phyloP scores from a whole-genome alignment of 2,329 filamentous ascomycete species.

The Calonectria hongkongensis region DNA sequence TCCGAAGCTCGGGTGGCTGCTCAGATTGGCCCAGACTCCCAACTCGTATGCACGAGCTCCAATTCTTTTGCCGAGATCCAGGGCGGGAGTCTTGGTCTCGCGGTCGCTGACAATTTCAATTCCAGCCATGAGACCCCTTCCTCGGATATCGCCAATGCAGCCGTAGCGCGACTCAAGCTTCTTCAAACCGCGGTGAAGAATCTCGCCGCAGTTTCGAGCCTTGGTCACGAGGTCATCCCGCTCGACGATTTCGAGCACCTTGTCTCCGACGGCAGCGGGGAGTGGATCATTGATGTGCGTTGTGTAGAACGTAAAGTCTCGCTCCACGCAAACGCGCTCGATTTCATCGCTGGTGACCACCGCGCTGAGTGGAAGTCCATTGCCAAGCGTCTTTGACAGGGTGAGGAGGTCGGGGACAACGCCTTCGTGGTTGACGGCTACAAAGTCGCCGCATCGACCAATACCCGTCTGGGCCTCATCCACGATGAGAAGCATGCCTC shows the following conservation, averaged over 20 bases:
- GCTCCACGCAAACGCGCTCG: constrained; percentile 67
- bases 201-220: constrained; percentile 65
- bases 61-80: constrained; percentile 68
- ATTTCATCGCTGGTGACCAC: constrained; percentile 74
- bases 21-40: constrained; percentile 75
- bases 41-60: constrained; percentile 68
- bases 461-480: constrained; percentile 78
- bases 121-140: constrained; percentile 74
- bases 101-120: constrained; percentile 74
- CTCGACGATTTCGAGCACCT: constrained; percentile 77
- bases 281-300: constrained; percentile 79
- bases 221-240: constrained; percentile 71
- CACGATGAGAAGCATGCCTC: constrained; percentile 76
- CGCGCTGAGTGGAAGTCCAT: constrained; percentile 75
- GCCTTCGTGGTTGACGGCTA: constrained; percentile 74
- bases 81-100: constrained; percentile 66
- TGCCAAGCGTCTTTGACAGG: constrained; percentile 77
- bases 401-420: constrained; percentile 76
- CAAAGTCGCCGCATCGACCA: constrained; percentile 74
- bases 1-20: constrained; percentile 71
- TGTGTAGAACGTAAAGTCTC: constrained; percentile 74
- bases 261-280: constrained; percentile 75
- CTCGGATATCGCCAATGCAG: constrained; percentile 78
- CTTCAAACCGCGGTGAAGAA: constrained; percentile 68
- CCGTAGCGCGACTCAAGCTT: constrained; percentile 70